Evolutionary conservation across 768 basidiomycete species (phyloP), one percentile per base, ranked within the genome.

Genomic region (Psilocybe cyanescens): DNA sequence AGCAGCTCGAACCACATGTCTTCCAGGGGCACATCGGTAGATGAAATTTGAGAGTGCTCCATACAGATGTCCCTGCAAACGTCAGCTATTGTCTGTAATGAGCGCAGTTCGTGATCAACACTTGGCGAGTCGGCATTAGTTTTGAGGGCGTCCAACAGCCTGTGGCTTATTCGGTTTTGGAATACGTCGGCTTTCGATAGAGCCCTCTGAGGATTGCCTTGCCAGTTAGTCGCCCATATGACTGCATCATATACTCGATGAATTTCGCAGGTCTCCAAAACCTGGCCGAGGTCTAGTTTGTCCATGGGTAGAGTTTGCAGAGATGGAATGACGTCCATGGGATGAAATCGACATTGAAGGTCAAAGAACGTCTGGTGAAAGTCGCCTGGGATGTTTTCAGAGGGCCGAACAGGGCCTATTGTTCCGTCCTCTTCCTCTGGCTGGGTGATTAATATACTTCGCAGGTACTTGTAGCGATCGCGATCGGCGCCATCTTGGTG

Each of bases 1-100:
- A 99, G 81, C 1, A 97, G 78, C 62, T 87, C 84, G 73, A 94
- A 94, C 95, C 95, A 99, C 65, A 94, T 84, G 64, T 97, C 92
- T 69, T 97, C 95, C 14, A 88, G 66, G 44, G 83, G 76, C 58
- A 83, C 70, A 30, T 81, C 74, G 31, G 69, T 74, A 8, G 78
- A 72, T 17, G 77, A 75, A 11, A 67, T 73, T 59, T 78, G 77
- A 4, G 92, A 92, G 55, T 85, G 86, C 57, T 87, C 82, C 41
- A 89, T 74, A 72, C 95, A 97, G 29, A 96, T 81, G 1, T 79
- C 73, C 3, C 90, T 81, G 33, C 89, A 90, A 31, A 84, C 82
- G 12, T 78, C 77, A 16, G 86, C 85, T 28, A 95, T 79, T 1
- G 80, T 78, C 58, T 83, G 78, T 45, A 97, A 74, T 19, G 83